Conservation (phyloP, 768 basidiomycete genomes). For the Tylopilus rubrobrunneus region DNA sequence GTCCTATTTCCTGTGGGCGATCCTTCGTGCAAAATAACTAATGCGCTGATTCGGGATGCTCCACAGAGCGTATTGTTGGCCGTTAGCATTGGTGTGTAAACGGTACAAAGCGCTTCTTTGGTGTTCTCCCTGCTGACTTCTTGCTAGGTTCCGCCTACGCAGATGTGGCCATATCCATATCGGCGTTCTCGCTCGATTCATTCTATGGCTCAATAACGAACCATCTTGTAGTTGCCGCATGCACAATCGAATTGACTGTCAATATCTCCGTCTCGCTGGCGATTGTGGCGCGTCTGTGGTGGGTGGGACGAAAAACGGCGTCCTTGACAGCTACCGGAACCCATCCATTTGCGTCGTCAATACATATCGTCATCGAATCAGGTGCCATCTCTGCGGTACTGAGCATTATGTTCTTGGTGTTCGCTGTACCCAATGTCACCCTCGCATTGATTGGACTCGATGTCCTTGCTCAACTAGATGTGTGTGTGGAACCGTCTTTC, state of each 20-base stretch:
- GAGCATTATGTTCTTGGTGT: background rate
- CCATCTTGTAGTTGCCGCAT: background rate
- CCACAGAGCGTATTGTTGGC: background rate
- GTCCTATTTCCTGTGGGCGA: background rate
- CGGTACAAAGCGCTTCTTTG: too few species aligned
- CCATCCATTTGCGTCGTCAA: background rate
- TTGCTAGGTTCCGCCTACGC: background rate
- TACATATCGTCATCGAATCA: background rate
- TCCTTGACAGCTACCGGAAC: background rate
- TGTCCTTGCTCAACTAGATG: background rate
- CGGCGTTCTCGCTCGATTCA: too few species aligned
- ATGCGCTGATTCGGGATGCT: too few species aligned
- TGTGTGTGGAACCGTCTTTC: background rate
- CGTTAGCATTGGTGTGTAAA: background rate
- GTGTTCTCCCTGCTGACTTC: background rate
- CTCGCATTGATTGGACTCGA: background rate
- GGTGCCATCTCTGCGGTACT: background rate
- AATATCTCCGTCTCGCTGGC: background rate
- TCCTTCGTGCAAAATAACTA: too few species aligned
- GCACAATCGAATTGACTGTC: background rate
- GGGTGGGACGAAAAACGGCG: background rate
- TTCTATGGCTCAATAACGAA: too few species aligned
- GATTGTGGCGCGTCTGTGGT: background rate
- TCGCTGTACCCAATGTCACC: background rate
- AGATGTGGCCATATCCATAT: background rate